Base-by-base conservation (phyloP, 345 rosid genomes). In the Salix udensis region DNA sequence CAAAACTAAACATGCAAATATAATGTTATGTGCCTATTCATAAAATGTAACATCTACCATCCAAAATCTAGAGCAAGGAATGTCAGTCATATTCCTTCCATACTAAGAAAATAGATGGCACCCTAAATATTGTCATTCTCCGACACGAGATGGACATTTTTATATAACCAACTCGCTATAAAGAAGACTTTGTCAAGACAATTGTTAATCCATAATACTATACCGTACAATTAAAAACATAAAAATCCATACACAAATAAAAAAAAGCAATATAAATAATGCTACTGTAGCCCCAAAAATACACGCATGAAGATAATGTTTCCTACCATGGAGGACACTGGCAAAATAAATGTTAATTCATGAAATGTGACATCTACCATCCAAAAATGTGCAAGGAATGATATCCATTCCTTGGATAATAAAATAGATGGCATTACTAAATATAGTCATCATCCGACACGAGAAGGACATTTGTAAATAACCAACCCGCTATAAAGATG, bases 371-470 rank as follows among this genome's bases (percentile, higher is more conserved):
- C 12, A 76, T 82, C 13, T 78, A 74, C 82, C 87, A 87, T 77
- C 85, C 76, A 80, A 66, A n/a, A 46, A 68, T 11, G 26, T 15
- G 7, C 76, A 67, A 83, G 68, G 72, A 71, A 73, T 24, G 28
- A 6, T 3, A 65, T 3, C 4, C 36, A 42, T 65, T 81, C 79
- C 82, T 72, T 16, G 37, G 44, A 18, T 55, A 62, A 24, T 12
- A 61, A 62, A 2, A 34, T 10, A 53, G 80, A 66, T 80, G 82
- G 85, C 55, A n/a, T 37, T 28, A n/a, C 55, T 11, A 53, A 34
- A 58, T 80, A 46, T 78, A 0, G 86, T 80, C 86, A 85, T 36
- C 81, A 82, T 85, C 83, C 76, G 85, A 87, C 82, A 82, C 79
- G 39, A 85, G 74, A 69, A 19, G 76, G 75, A 55, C 26, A 55